phyloP scores from a whole-genome alignment of 164 flowering plant species.

The Brasenia schreberi region DNA sequence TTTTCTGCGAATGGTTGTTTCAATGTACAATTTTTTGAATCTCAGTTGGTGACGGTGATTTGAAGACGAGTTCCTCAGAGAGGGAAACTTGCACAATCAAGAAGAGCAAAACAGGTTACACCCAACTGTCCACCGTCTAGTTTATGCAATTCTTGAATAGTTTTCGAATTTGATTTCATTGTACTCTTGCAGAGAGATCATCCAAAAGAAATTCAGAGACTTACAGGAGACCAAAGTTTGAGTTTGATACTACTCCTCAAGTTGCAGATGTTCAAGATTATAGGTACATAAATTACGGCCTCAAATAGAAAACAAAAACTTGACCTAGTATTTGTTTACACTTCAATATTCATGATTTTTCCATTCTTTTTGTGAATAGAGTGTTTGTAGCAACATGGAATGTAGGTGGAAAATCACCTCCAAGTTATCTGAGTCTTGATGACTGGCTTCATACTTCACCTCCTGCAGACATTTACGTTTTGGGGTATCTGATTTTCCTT shows the following conservation, averaged over 20 bases:
- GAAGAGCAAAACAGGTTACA: conserved; percentile 88
- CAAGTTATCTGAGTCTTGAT: conserved; percentile 61
- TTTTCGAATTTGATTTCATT: not conserved
- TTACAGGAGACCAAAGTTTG: conserved; percentile 47
- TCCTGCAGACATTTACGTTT: conserved; percentile 95
- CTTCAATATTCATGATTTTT: not conserved
- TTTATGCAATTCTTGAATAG: not conserved
- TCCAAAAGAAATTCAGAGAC: conserved; percentile 43
- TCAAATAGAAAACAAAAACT: not conserved
- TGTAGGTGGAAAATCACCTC: conserved; percentile 97
- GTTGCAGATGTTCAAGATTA: conserved; percentile 67
- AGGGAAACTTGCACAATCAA: conserved; percentile 67
- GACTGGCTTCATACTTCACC: conserved; percentile 97
- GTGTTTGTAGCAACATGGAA: conserved; percentile 97
- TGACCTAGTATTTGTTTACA: too few relatives aligned
- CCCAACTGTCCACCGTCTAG: not conserved
- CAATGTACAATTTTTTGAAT: not conserved
- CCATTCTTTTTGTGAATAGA: conserved; percentile 20
- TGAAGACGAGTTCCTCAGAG: conserved; percentile 38
- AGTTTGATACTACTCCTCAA: conserved; percentile 42
- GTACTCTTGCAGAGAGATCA: conserved; percentile 35
- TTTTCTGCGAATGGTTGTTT: not conserved
- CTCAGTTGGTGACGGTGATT: conserved; percentile 68
- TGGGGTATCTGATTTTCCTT: conserved; percentile 45
- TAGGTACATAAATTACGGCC: conserved; percentile 22